Evolutionary conservation across 2,329 filamentous ascomycete species (phyloP), one percentile per base, ranked within the genome.

Genomic region (Thelonectria discophora): DNA sequence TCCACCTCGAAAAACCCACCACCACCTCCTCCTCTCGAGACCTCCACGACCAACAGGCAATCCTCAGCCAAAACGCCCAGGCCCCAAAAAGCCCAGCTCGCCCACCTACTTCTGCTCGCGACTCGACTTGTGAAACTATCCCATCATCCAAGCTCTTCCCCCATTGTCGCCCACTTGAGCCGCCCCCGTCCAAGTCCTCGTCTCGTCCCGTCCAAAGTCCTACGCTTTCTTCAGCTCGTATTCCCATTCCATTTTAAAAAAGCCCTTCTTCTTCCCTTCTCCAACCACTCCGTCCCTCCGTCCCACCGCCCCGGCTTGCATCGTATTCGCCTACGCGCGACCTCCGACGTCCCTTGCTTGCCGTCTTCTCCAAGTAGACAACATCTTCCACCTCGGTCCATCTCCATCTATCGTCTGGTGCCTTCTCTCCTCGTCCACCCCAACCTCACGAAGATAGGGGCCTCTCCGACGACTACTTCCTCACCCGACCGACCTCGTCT

Each of bases 251-350:
- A 59, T 64, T 66, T 60, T 11, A 43, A 43, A 47, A 47, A 47
- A 66, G 66, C 63, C 64, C 54, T 63, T 54, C 57, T 63, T 54
- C 57, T 45, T 60, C 58, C 55, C 51, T 57, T 66, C 60, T 60
- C 66, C 70, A 71, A 67, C 71, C 67, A 69, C 50, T 60, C 63
- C 56, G 56, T 56, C 57, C 48, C 52, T 64, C 60, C 68, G 67
- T 74, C 65, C 69, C 67, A 71, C 72, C 65, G 68, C 72, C 66
- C 64, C 65, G 65, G 65, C 64, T 58, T 47, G 55, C 51, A 63
- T 62, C 67, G 62, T 65, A 69, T 66, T 62, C 66, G 53, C 53
- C 53, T 65, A 62, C 52, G 65, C 65, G 63, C 63, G 65, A 56
- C 55, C 47, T 46, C 58, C 56, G 60, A 65, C 59, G 55, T 62